Evolutionary conservation across 805 yeast genomes (phyloP).

Genomic region (Kazachstania taianensis): DNA sequence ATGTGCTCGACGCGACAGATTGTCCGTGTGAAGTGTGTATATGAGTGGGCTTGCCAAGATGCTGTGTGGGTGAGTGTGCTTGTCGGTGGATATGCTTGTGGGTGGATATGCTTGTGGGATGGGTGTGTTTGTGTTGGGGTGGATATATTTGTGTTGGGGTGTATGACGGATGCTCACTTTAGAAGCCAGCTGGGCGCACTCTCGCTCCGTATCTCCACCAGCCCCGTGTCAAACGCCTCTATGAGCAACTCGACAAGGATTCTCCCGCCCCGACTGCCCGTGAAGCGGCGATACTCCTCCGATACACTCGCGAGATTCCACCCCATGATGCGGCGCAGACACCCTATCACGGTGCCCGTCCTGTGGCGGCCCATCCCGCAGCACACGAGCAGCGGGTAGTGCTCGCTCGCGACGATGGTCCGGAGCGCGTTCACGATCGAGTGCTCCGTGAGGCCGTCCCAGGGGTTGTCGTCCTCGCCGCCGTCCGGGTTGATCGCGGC

Average conservation of each 20-base stretch:
- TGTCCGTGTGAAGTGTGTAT: no score
- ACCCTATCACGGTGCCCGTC: slow-evolving; percentile 94
- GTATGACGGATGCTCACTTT: no score
- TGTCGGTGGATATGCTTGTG: no score
- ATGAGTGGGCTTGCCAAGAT: no score
- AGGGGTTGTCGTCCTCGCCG: slow-evolving; percentile 65
- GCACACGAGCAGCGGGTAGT: slow-evolving; percentile 81
- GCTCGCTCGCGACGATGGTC: slow-evolving; percentile 58
- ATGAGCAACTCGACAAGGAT: slow-evolving; percentile 83
- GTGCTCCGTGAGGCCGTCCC: slow-evolving; percentile 88
- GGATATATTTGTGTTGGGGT: no score
- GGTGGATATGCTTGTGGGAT: no score
- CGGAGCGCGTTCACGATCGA: slow-evolving; percentile 73
- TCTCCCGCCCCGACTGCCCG: slow-evolving; percentile 88
- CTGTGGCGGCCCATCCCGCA: slow-evolving; percentile 99
- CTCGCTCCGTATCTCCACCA: slow-evolving; percentile 23
- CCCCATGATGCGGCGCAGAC: slow-evolving; percentile 85
- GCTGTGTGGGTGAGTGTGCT: no score
- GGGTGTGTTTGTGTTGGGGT: no score
- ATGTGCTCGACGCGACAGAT: no score
- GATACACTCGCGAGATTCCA: slow-evolving; percentile 92
- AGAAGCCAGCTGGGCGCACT: slow-evolving; percentile 28
- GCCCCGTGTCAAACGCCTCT: slow-evolving; percentile 38
- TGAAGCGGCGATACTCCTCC: slow-evolving; percentile 88
- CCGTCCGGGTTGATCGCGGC: slow-evolving; percentile 74